These are phyloP conservation scores for Fusarium goolgardi DNA, from an alignment of 2,329 filamentous ascomycete genomes.

Conservation along the genomic window DNA sequence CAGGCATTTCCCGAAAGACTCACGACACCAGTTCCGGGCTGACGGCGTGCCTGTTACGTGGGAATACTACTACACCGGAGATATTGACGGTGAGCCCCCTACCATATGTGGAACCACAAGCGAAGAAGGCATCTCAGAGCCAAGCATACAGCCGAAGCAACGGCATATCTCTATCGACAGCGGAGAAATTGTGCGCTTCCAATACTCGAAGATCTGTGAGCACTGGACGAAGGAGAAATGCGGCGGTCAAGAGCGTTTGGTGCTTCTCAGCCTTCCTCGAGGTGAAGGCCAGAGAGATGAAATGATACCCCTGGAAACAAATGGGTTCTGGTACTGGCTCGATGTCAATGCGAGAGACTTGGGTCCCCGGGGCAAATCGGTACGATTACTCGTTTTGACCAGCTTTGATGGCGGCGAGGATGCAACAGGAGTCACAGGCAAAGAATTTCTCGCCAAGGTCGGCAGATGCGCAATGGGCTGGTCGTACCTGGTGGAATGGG, in stretches of 20 bases:
- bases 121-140: conserved; percentile 64
- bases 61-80: conserved; percentile 83
- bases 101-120: conserved; percentile 59
- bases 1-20: conserved; percentile 80
- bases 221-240: conserved; percentile 83
- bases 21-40: conserved; percentile 75
- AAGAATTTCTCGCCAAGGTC: conserved; percentile 59
- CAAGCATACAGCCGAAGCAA: conserved; percentile 67
- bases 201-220: conserved; percentile 80
- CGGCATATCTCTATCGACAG: conserved; percentile 70
- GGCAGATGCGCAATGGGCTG: conserved; percentile 60
- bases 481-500: conserved; percentile 61
- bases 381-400: conserved; percentile 72
- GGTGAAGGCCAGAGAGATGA: conserved; percentile 75
- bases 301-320: conserved; percentile 77
- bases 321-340: conserved; percentile 83
- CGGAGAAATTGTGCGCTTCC: conserved; percentile 74
- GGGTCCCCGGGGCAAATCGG: conserved; percentile 74
- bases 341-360: conserved; percentile 76
- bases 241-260: conserved; percentile 75
- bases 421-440: conserved; percentile 61
- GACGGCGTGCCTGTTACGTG: conserved; percentile 77
- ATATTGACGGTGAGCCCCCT: conserved; percentile 61
- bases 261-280: conserved; percentile 75
- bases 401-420: conserved; percentile 61